Evolutionary conservation across 768 basidiomycete species (phyloP), one percentile per base, ranked within the genome.

Genomic region (Boletus reticulatus): DNA sequence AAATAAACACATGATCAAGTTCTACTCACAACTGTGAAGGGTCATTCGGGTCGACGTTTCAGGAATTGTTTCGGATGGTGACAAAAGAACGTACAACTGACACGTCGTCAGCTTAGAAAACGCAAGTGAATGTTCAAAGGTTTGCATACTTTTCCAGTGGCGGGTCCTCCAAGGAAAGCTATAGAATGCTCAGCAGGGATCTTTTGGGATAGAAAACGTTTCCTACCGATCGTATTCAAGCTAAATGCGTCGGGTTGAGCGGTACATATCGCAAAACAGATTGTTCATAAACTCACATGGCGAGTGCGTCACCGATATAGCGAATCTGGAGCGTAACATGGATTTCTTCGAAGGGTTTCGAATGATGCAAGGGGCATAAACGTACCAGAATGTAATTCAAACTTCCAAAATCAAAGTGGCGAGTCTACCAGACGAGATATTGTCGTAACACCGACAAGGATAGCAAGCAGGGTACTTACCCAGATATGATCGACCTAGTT

Each of bases 361-460:
- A 29, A n/a, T 4, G n/a, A 34, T 14, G 20, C 27, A 44, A 48
- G 10, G 22, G 13, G 6, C 16, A 17, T 27, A 6, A n/a, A 66
- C 61, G 24, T 52, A 67, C 65, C 13, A 67, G 39, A 8, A 65
- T 17, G 46, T 66, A 66, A 19, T 19, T 50, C 13, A 67, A 48
- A 29, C 53, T 62, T 44, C 65, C 66, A 19, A 59, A 67, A 7
- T 43, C 49, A 2, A 31, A 24, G 11, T 19, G 36, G 3, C 37
- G 34, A 2, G 44, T 58, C 65, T 66, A 24, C 12, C 31, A 51
- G 27, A 12, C 20, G n/a, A 4, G 0, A 48, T 3, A 44, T 53
- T 29, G 20, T n/a, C 9, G 11, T 48, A 27, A 19, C 6, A 13
- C 22, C 12, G 5, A 52, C 27, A 41, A 42, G 16, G 36, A 34